Evolutionary conservation across 768 basidiomycete genomes (phyloP).

Genomic region (Leccinellum luteum): DNA sequence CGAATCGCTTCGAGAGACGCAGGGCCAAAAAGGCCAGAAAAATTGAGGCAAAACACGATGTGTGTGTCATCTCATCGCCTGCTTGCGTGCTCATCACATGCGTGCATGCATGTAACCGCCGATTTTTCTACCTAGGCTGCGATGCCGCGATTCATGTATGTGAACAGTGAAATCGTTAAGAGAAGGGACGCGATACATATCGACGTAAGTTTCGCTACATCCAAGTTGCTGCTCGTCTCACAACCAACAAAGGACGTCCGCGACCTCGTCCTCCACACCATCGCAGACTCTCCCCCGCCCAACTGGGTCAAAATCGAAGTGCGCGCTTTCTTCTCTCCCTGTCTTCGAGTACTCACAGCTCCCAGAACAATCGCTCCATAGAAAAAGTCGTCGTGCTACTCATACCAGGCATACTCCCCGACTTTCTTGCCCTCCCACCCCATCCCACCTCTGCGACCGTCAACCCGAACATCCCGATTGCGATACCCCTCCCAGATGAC

Average conservation of each 20-base stretch:
- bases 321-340: slow-evolving; percentile 15
- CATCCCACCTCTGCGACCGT: slow-evolving; percentile 65
- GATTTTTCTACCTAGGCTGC: slow-evolving; percentile 6
- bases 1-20: slow-evolving; percentile 58
- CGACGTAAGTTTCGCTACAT: slow-evolving; percentile 50
- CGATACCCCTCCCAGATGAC: slow-evolving; percentile 37
- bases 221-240: background rate
- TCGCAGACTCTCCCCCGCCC: slow-evolving; percentile 79
- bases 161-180: slow-evolving; percentile 70
- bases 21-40: slow-evolving; percentile 70
- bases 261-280: slow-evolving; percentile 78
- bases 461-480: slow-evolving; percentile 54
- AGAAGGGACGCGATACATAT: slow-evolving; percentile 76
- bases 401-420: slow-evolving; percentile 82
- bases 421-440: slow-evolving; percentile 68
- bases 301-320: slow-evolving; percentile 88
- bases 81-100: background rate
- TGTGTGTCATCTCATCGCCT: slow-evolving; percentile 37
- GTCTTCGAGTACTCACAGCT: background rate
- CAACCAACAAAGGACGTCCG: slow-evolving; percentile 69
- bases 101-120: background rate
- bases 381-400: slow-evolving; percentile 78
- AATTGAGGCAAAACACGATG: slow-evolving; percentile 54
- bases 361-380: slow-evolving; percentile 69
- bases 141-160: slow-evolving; percentile 77